phyloP scores from a whole-genome alignment of 2,329 filamentous ascomycete genomes.

The Lecanosticta acicola region DNA sequence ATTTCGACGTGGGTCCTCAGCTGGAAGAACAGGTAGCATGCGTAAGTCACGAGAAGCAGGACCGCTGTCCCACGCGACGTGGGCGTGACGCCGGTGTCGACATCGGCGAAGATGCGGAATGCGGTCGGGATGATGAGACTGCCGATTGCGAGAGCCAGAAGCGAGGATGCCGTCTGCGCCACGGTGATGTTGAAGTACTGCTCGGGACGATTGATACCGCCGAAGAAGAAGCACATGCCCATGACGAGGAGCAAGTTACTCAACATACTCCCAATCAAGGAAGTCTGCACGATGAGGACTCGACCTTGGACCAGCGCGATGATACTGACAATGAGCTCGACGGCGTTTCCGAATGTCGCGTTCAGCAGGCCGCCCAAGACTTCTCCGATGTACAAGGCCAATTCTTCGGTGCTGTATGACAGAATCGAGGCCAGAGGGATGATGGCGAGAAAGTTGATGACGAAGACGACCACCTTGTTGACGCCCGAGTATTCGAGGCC shows the following conservation, averaged over 20 bases:
- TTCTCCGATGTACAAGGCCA: constrained; percentile 71
- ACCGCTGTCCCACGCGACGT: constrained; percentile 69
- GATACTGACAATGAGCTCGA: constrained; percentile 57
- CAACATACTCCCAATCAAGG: constrained; percentile 82
- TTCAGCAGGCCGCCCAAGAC: constrained; percentile 84
- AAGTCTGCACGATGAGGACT: constrained; percentile 84
- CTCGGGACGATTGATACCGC: constrained; percentile 69
- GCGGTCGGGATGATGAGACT: constrained; percentile 86
- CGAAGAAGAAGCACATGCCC: constrained; percentile 90
- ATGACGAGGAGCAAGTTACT: constrained; percentile 85
- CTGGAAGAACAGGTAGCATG: constrained; percentile 81
- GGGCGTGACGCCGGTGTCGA: constrained; percentile 26
- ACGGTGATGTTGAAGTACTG: constrained; percentile 91
- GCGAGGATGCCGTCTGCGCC: constrained; percentile 78
- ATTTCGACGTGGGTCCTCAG: constrained; percentile 75
- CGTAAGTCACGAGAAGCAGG: constrained; percentile 79
- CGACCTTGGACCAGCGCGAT: constrained; percentile 70
- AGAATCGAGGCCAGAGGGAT: constrained; percentile 83
- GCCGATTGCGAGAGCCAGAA: constrained; percentile 72
- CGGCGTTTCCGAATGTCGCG: constrained; percentile 71
- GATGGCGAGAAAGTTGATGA: constrained; percentile 91
- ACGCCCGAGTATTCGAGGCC: constrained; percentile 61
- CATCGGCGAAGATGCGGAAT: constrained; percentile 54
- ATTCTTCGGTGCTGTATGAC: constrained; percentile 83
- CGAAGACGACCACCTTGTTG: constrained; percentile 58